A percentile compares a stretch with the other conserved stretches of the same genome.
phyloP scores from a whole-genome alignment of 2,329 filamentous ascomycete genomes.

The Phialophora expanda region DNA sequence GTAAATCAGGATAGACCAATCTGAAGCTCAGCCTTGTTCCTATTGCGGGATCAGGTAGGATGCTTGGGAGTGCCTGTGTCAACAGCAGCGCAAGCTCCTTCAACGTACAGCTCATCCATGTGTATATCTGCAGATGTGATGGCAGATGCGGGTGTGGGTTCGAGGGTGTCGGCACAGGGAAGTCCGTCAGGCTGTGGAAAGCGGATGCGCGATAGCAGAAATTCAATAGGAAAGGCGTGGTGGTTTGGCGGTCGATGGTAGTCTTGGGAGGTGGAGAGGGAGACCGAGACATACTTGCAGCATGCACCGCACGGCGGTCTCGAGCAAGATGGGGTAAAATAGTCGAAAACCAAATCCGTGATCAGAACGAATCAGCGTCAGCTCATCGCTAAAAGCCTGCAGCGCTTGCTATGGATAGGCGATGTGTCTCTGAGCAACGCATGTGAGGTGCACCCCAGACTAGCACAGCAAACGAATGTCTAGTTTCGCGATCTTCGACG shows the following conservation, averaged over 20 bases:
- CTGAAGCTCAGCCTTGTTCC: constrained; percentile 88
- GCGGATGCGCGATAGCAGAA: constrained; percentile 78
- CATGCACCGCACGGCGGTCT: neutral
- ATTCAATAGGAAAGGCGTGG: constrained; percentile 81
- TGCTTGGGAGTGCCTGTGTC: constrained; percentile 67
- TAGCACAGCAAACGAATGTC: neutral
- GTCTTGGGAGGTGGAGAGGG: constrained; percentile 33
- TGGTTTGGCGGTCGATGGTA: constrained; percentile 68
- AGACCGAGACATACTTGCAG: constrained; percentile 34
- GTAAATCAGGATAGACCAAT: constrained; percentile 79
- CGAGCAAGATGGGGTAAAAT: neutral
- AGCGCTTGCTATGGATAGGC: neutral
- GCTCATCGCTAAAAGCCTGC: neutral
- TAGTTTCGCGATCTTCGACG: neutral
- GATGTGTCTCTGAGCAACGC: neutral
- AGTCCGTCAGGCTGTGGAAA: constrained; percentile 65
- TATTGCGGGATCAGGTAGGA: constrained; percentile 70
- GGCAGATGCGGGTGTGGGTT: constrained; percentile 62
- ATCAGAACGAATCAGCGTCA: neutral
- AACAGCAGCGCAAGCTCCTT: constrained; percentile 80
- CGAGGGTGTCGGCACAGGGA: constrained; percentile 56
- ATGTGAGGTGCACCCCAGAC: neutral
- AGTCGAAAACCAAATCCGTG: neutral
- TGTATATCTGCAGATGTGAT: constrained; percentile 78
- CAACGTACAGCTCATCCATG: constrained; percentile 81